Evolutionary conservation across 441 rosid genomes (phyloP), one percentile per base, ranked within the genome.

Genomic region (Bruguiera hainesii): DNA sequence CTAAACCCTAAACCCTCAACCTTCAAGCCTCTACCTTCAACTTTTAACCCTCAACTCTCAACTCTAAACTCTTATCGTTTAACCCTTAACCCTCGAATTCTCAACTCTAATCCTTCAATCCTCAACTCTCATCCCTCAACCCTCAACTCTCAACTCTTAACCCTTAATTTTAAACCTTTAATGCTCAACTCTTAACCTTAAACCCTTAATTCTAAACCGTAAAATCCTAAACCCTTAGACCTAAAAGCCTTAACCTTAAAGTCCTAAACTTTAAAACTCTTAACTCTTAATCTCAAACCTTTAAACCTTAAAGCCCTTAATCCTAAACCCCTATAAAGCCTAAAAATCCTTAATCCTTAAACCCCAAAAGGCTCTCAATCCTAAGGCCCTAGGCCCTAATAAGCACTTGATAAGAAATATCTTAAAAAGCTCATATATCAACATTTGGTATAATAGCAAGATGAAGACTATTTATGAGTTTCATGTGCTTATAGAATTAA

Each of bases 371-470:
- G 25, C 59, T 30, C 59, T 9, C 11, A 23, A 56, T 6, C 31
- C 33, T 2, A 10, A 26, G 23, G 11, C 33, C 30, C 30, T 49
- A 16, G 16, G 7, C 10, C 2, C 1, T 7, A 1, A 1, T 7
- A 0, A 35, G 3, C 0, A 0, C 9, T 28, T 23, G 23, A 23
- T 23, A 1, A 0, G 23, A 1, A 23, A 23, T 1, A 28, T 4
- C 30, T 2, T 1, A 6, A 31, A 31, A 0, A 23, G 23, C 0
- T 23, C 23, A 23, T 23, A 1, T 23, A 23, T 23, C 23, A 23
- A 21, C 21, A 21, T 0, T 23, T 23, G 23, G 23, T 23, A 23
- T 23, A 23, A 1, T 23, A 0, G 23, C 23, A 23, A 0, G 23
- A 23, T 23, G 0, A 23, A 23, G 23, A 1, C 23, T 23, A 23